These are phyloP conservation scores for Pichia nanzhaoensis DNA, from an alignment of 805 yeast genomes.

Conservation along the genomic window DNA sequence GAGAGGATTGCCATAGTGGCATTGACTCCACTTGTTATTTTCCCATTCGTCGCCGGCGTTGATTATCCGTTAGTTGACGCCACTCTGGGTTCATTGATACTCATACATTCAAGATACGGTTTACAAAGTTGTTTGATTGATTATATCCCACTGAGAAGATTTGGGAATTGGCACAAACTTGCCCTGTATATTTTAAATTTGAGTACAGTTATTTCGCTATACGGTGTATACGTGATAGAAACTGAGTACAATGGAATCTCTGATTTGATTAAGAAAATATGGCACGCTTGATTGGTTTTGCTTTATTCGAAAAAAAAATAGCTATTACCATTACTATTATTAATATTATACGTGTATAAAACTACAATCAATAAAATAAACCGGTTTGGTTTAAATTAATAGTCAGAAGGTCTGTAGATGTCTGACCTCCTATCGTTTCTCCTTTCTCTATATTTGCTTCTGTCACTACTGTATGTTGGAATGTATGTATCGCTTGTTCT, in stretches of 20 bases:
- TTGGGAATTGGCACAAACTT: constrained; percentile 65
- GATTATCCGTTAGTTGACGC: constrained; percentile 69
- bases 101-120: constrained; percentile 81
- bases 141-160: constrained; percentile 82
- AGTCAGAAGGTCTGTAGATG: background rate
- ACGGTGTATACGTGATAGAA: constrained; percentile 79
- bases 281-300: constrained; percentile 38
- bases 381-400: too few relatives aligned
- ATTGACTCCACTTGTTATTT: constrained; percentile 67
- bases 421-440: background rate
- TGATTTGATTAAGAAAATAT: constrained; percentile 54
- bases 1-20: constrained; percentile 68
- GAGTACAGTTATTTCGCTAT: constrained; percentile 64
- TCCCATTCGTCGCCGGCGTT: constrained; percentile 74
- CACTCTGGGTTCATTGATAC: constrained; percentile 52
- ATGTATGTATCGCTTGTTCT: background rate
- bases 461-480: background rate
- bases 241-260: constrained; percentile 75
- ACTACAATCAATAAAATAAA: background rate
- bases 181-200: constrained; percentile 63
- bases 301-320: background rate
- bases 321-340: background rate
- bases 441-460: background rate
- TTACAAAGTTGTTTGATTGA: constrained; percentile 88
- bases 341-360: background rate